phyloP scores from a whole-genome alignment of 768 basidiomycete genomes.

The Lactifluus volemus region DNA sequence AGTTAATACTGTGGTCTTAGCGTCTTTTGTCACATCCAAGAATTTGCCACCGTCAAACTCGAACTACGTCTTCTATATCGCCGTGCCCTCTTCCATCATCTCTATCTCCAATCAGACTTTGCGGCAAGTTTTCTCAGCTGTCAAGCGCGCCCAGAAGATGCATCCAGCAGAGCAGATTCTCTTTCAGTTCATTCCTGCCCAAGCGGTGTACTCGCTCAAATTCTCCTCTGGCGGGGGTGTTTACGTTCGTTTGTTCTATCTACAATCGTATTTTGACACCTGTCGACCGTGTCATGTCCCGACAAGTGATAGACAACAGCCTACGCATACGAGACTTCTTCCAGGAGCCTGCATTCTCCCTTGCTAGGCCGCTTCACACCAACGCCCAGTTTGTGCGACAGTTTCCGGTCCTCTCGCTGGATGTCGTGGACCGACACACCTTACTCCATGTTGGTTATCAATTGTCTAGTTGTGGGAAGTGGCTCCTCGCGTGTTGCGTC shows the following conservation, averaged over 20 bases:
- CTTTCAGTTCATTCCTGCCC: conserved; percentile 69
- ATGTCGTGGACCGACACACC: conserved; percentile 48
- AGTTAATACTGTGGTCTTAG: conserved; percentile 27
- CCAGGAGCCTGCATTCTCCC: conserved; percentile 55
- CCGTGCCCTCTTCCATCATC: conserved; percentile 51
- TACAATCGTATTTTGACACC: conserved; percentile 63
- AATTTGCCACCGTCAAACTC: conserved; percentile 30
- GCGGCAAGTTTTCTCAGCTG: conserved; percentile 58
- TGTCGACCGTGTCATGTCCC: conserved; percentile 53
- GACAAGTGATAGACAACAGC: conserved; percentile 35
- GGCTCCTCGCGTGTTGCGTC: conserved; percentile 66
- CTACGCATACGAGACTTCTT: conserved; percentile 42
- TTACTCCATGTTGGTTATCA: conserved; percentile 73
- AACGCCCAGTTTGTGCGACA: conserved; percentile 32
- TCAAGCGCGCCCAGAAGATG: conserved; percentile 47
- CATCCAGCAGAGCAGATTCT: conserved; percentile 42
- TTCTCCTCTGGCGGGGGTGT: conserved; percentile 39
- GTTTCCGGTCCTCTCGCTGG: conserved; percentile 35
- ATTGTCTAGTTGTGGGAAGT: conserved; percentile 57
- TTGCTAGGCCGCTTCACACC: conserved; percentile 39
- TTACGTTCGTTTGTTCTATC: conserved; percentile 48
- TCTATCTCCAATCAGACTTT: conserved; percentile 56
- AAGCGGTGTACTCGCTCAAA: conserved; percentile 41
- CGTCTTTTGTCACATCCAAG: conserved; percentile 35
- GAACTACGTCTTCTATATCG: conserved; percentile 58